Conservation (phyloP, 805 yeast species). For the Starmerella bombicola region DNA sequence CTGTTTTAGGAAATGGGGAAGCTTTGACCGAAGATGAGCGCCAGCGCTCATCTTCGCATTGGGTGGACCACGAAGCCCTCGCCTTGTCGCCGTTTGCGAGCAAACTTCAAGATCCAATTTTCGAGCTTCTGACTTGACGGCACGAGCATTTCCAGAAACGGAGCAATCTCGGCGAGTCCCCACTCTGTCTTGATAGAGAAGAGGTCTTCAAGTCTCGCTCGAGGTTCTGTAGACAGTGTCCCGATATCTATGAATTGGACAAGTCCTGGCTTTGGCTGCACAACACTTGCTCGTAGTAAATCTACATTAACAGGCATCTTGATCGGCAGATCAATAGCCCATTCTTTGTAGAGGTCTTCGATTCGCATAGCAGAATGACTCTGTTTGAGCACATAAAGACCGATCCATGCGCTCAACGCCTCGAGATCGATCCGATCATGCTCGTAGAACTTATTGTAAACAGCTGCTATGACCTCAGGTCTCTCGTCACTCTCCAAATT, state of each 20-base stretch:
- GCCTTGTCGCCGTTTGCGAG: constrained; percentile 40
- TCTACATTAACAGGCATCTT: constrained; percentile 50
- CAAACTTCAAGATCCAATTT: constrained; percentile 36
- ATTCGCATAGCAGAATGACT: constrained; percentile 26
- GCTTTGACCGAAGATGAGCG: no score
- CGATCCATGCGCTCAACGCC: constrained; percentile 49
- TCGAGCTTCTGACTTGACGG: constrained; percentile 41
- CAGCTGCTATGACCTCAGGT: constrained; percentile 36
- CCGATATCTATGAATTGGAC: constrained; percentile 44
- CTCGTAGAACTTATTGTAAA: constrained; percentile 37
- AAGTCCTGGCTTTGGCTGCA: constrained; percentile 34
- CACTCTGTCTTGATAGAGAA: constrained; percentile 46
- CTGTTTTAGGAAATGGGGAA: no score
- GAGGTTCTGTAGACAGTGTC: constrained; percentile 39
- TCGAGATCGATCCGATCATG: constrained; percentile 33
- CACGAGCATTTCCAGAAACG: constrained; percentile 51
- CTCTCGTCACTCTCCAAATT: constrained; percentile 27
- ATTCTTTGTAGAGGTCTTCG: constrained; percentile 34
- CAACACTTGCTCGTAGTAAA: constrained; percentile 44
- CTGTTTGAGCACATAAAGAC: constrained; percentile 39
- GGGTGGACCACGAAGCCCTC: constrained; percentile 31
- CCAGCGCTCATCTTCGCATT: background rate
- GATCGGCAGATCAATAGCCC: constrained; percentile 34
- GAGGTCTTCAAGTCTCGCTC: constrained; percentile 39
- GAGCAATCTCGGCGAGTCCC: constrained; percentile 49